Conservation (phyloP, 371 early-diverging fungal species). For the Thermomucor indicae-seudaticae region DNA sequence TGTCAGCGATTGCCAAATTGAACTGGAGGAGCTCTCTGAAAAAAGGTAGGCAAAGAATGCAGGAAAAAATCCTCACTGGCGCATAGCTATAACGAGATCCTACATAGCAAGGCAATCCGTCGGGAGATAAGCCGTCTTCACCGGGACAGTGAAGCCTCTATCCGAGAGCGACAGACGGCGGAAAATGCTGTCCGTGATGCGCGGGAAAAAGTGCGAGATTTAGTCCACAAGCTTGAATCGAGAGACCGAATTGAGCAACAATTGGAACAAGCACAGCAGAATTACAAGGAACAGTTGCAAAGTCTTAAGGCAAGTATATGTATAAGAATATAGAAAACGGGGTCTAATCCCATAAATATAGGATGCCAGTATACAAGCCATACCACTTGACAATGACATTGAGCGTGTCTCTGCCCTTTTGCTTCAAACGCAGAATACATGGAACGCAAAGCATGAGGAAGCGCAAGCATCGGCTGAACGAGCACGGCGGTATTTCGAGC, state of each 20-base stretch:
- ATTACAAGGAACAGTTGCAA: conserved; percentile 11
- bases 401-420: conserved; percentile 25
- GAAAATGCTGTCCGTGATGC: conserved; percentile 48
- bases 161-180: conserved; percentile 37
- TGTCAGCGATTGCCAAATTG: conserved; percentile 62
- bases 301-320: no score
- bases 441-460: conserved; percentile 21
- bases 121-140: conserved; percentile 53
- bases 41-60: conserved; percentile 31
- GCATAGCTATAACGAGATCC: neutral
- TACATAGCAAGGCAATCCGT: conserved; percentile 29
- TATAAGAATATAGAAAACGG: no score
- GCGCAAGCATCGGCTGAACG: conserved; percentile 21
- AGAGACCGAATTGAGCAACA: conserved; percentile 27
- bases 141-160: conserved; percentile 33
- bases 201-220: conserved; percentile 28
- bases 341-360: neutral
- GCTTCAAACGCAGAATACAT: conserved; percentile 16
- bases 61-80: neutral
- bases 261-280: conserved; percentile 15
- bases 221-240: conserved; percentile 23
- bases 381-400: conserved; percentile 17
- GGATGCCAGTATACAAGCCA: conserved; percentile 18
- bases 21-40: conserved; percentile 46
- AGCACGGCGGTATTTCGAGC: conserved; percentile 32